A percentile compares a stretch with the other conserved stretches of the same genome.
phyloP scores from a whole-genome alignment of 2,329 filamentous ascomycete genomes.

The Xylaria sp. region DNA sequence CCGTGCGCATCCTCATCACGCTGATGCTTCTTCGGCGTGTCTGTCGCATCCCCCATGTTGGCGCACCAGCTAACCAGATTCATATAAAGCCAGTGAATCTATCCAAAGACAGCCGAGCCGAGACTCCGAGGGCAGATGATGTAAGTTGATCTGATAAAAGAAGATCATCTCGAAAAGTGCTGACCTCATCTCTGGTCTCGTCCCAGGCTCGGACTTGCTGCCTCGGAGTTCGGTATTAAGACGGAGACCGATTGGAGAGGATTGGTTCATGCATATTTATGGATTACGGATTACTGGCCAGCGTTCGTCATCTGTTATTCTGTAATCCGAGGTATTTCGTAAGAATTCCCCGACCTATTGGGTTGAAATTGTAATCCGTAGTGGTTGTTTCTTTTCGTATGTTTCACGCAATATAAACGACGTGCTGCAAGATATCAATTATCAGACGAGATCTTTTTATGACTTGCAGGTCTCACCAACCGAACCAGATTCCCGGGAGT shows the following conservation, averaged over 20 bases:
- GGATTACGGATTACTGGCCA: too few relatives aligned
- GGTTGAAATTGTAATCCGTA: not conserved
- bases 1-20: conserved; percentile 18
- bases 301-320: too few relatives aligned
- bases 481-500: too few relatives aligned
- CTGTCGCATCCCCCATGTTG: conserved; percentile 15
- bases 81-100: not conserved
- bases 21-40: conserved; percentile 10
- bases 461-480: too few relatives aligned
- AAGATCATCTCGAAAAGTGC: not conserved
- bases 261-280: too few relatives aligned
- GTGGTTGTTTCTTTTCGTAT: not conserved
- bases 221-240: conserved; percentile 18
- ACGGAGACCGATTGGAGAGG: not conserved
- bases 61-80: not conserved
- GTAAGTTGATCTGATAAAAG: conserved; percentile 20
- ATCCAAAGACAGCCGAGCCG: not conserved
- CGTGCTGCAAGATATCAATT: too few relatives aligned
- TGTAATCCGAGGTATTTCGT: too few relatives aligned
- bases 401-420: not conserved
- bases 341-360: not conserved
- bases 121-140: not conserved
- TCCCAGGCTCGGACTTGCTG: conserved; percentile 11
- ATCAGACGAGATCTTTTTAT: too few relatives aligned
- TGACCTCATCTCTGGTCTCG: not conserved